These are phyloP conservation scores for Fusarium proliferatum DNA, from an alignment of 2,329 filamentous ascomycete genomes.

Conservation along the genomic window DNA sequence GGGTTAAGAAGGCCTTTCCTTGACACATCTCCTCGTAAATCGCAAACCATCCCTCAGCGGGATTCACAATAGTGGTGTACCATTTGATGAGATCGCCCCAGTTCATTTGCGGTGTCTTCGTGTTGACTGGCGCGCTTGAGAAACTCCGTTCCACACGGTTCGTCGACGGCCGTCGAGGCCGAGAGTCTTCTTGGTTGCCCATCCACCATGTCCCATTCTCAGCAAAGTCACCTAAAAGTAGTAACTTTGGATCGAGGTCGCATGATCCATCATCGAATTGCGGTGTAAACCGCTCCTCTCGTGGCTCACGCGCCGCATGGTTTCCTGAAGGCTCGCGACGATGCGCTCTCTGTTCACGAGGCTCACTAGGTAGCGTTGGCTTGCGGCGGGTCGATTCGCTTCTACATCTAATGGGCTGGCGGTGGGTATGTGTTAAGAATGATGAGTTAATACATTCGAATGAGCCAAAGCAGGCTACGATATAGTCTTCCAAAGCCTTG, in stretches of 20 bases:
- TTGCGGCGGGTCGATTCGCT: slow-evolving; percentile 46
- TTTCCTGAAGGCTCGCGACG: slow-evolving; percentile 54
- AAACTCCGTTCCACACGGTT: slow-evolving; percentile 32
- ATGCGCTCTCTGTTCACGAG: slow-evolving; percentile 36
- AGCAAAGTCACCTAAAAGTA: slow-evolving; percentile 79
- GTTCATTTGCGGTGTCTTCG: slow-evolving; percentile 74
- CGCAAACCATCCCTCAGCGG: slow-evolving; percentile 74
- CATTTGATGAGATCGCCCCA: slow-evolving; percentile 79
- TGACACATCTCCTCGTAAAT: slow-evolving; percentile 64
- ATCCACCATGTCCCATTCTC: slow-evolving; percentile 90
- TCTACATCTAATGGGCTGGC: slow-evolving; percentile 44
- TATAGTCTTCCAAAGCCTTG: slow-evolving; percentile 80
- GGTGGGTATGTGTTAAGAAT: slow-evolving; percentile 66
- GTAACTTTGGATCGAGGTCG: slow-evolving; percentile 78
- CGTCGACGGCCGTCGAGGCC: slow-evolving; percentile 28
- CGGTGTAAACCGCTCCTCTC: slow-evolving; percentile 30
- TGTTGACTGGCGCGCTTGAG: slow-evolving; percentile 21
- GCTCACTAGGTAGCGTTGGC: slow-evolving; percentile 49
- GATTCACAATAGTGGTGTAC: slow-evolving; percentile 77
- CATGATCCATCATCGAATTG: slow-evolving; percentile 38
- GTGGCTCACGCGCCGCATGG: slow-evolving; percentile 18
- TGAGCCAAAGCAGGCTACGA: slow-evolving; percentile 74
- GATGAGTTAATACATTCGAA: slow-evolving; percentile 81
- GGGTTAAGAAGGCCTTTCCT: slow-evolving; percentile 43
- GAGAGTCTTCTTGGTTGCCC: slow-evolving; percentile 61